phyloP scores from a whole-genome alignment of 768 basidiomycete species.

The Lyophyllum semitale region DNA sequence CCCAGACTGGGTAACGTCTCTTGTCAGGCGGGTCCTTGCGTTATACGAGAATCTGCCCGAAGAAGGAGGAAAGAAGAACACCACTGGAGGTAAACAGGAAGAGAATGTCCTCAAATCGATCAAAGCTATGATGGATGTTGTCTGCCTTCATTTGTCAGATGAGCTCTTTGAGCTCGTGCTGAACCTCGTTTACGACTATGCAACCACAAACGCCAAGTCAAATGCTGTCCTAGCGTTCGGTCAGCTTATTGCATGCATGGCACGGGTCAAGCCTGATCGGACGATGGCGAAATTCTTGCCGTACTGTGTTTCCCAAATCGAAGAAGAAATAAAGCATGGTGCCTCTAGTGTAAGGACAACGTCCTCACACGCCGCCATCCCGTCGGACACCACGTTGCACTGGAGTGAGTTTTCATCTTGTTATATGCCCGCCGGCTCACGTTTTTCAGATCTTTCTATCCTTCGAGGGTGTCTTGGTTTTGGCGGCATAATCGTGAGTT shows the following conservation, averaged over 20 bases:
- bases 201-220: conserved; percentile 84
- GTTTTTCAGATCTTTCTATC: conserved; percentile 67
- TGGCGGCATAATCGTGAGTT: conserved; percentile 61
- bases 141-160: conserved; percentile 80
- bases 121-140: conserved; percentile 77
- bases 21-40: conserved; percentile 76
- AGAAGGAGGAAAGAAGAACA: conserved; percentile 86
- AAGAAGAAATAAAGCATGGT: conserved; percentile 85
- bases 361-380: conserved; percentile 68
- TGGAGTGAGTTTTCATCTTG: conserved; percentile 65
- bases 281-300: conserved; percentile 81
- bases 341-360: conserved; percentile 87
- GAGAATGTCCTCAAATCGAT: conserved; percentile 76
- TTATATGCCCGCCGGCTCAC: background rate
- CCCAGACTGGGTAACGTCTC: conserved; percentile 77
- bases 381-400: conserved; percentile 87
- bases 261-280: conserved; percentile 74
- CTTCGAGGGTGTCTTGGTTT: conserved; percentile 82
- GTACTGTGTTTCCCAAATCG: conserved; percentile 73
- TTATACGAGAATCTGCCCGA: conserved; percentile 94
- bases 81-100: conserved; percentile 83
- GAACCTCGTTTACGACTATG: conserved; percentile 83
- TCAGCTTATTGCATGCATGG: conserved; percentile 82
- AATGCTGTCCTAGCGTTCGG: conserved; percentile 92
- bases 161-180: conserved; percentile 82